A percentile compares a stretch with the other conserved stretches of the same genome.
Conservation (phyloP, 2,329 filamentous ascomycete genomes). For the Elsinoe perseae region DNA sequence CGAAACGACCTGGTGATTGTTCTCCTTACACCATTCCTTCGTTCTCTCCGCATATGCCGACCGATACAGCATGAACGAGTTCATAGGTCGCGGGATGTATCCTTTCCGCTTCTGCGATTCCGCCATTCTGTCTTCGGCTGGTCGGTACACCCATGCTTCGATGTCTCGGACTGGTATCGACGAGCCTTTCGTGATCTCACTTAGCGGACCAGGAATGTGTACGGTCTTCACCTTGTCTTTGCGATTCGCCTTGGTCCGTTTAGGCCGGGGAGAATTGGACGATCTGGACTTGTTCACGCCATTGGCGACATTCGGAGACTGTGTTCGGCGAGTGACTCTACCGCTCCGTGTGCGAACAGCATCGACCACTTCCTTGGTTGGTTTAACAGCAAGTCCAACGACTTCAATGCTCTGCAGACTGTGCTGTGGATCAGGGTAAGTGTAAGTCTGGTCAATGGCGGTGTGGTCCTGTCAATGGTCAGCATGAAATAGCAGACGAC, state of each 20-base stretch:
- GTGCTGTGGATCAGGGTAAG: constrained; percentile 23
- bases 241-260: constrained; percentile 36
- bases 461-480: constrained; percentile 17
- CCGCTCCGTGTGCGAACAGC: constrained; percentile 27
- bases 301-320: constrained; percentile 30
- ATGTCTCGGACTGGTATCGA: constrained; percentile 67
- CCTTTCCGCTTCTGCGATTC: constrained; percentile 63
- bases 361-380: not conserved
- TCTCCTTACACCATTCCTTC: constrained; percentile 71
- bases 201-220: constrained; percentile 59
- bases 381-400: constrained; percentile 27
- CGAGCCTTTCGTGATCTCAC: constrained; percentile 58
- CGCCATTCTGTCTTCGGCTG: constrained; percentile 54
- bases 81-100: constrained; percentile 87
- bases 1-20: constrained; percentile 91
- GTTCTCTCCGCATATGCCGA: constrained; percentile 84
- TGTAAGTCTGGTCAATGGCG: constrained; percentile 4
- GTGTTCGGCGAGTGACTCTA: constrained; percentile 27
- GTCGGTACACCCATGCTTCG: constrained; percentile 66
- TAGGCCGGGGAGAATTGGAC: constrained; percentile 32
- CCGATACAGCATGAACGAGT: constrained; percentile 96
- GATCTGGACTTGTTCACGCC: constrained; percentile 24
- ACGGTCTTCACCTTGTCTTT: constrained; percentile 35
- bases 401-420: constrained; percentile 34
- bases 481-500: not conserved